Evolutionary conservation across 2,329 filamentous ascomycete genomes (phyloP).

Genomic region (Claviceps pusilla): DNA sequence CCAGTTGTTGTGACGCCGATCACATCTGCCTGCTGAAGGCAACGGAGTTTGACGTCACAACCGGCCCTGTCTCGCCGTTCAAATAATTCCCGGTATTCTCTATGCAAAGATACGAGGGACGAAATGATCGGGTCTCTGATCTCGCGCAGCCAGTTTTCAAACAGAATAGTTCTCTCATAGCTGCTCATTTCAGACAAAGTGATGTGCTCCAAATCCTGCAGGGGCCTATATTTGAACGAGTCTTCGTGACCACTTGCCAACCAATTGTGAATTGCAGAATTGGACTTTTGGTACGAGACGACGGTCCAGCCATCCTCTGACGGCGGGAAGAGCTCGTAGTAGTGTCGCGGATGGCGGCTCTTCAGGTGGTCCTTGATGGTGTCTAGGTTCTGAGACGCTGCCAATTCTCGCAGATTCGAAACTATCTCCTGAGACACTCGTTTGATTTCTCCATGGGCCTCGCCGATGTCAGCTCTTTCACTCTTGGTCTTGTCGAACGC

Average conservation of each 20-base stretch:
- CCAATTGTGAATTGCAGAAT: background rate
- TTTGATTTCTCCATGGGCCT: background rate
- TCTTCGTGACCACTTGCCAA: background rate
- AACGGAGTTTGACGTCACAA: background rate
- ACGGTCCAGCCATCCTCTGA: background rate
- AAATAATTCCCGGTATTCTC: background rate
- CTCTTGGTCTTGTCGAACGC: conserved; percentile 21
- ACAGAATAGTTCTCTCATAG: background rate
- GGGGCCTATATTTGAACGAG: background rate
- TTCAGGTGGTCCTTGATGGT: background rate
- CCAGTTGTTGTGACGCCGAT: conserved; percentile 47
- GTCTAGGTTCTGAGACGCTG: background rate
- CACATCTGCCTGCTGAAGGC: conserved; percentile 26
- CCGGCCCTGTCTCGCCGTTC: background rate
- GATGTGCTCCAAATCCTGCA: background rate
- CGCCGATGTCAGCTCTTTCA: conserved; percentile 20
- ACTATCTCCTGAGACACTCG: background rate
- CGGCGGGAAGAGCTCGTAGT: background rate
- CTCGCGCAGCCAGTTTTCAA: background rate
- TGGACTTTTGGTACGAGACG: background rate
- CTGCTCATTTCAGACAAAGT: background rate
- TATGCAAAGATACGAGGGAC: background rate
- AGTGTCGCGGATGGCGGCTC: background rate
- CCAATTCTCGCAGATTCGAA: background rate
- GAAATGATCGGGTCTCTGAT: background rate